A percentile compares a stretch with the other conserved stretches of the same genome.
Conservation (phyloP, 208 protist genomes). For the Acanthamoeba sp. region DNA sequence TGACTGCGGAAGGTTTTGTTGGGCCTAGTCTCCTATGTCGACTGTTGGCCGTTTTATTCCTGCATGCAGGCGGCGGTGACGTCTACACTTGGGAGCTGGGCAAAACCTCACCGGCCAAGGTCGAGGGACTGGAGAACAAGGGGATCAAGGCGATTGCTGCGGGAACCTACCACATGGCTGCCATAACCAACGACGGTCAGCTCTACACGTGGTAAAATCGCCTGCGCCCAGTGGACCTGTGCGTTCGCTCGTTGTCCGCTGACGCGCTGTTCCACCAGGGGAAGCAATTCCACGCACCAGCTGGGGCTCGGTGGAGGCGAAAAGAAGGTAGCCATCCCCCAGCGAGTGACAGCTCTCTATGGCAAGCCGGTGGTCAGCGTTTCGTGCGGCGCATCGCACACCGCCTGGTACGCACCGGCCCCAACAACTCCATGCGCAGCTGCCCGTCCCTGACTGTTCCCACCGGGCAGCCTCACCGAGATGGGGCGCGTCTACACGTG, state of each 20-base stretch:
- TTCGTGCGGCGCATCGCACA: constrained; percentile 19
- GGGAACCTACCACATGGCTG: constrained; percentile 4
- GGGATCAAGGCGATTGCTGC: background rate
- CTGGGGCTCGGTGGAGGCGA: background rate
- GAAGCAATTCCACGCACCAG: background rate
- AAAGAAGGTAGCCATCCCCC: background rate
- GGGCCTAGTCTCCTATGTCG: background rate
- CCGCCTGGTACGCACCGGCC: background rate
- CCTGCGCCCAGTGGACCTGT: too few species aligned
- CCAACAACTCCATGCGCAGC: background rate
- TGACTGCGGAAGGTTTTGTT: background rate
- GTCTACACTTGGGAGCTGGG: background rate
- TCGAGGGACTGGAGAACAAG: constrained; percentile 5
- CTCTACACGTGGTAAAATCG: background rate
- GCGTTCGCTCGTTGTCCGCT: background rate
- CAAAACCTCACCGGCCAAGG: background rate
- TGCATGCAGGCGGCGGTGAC: background rate
- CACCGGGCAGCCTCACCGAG: background rate
- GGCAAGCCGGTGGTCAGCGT: constrained; percentile 1
- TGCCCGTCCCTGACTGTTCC: background rate
- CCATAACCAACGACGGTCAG: constrained; percentile 16
- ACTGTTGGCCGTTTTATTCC: background rate
- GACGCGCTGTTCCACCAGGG: background rate
- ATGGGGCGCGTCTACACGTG: constrained; percentile 19
- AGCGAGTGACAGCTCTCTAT: constrained; percentile 1